These are phyloP conservation scores for Kuraishia ogatae DNA, from an alignment of 805 yeast species.

Conservation along the genomic window DNA sequence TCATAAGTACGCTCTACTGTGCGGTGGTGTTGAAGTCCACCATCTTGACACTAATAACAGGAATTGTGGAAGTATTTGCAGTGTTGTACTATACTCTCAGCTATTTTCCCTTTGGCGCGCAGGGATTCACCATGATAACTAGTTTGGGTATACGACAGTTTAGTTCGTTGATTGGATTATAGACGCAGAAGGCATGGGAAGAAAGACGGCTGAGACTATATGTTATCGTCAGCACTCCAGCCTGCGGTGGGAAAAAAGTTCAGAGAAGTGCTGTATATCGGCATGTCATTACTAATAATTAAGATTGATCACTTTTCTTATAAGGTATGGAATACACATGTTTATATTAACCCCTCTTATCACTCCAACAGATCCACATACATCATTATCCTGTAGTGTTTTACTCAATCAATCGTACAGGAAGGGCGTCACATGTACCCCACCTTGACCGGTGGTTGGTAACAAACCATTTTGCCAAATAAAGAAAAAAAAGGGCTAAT, in stretches of 20 bases:
- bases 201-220: too few species aligned
- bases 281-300: too few species aligned
- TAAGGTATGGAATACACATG: too few species aligned
- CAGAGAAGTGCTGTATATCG: too few species aligned
- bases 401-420: not conserved
- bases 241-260: too few species aligned
- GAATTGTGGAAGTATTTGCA: constrained; percentile 72
- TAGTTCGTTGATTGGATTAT: constrained; percentile 30
- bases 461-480: not conserved
- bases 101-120: constrained; percentile 94
- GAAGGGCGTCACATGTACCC: not conserved
- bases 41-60: constrained; percentile 65
- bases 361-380: too few species aligned
- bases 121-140: constrained; percentile 48
- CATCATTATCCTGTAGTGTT: not conserved
- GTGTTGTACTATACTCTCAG: constrained; percentile 86
- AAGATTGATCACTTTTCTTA: too few species aligned
- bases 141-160: constrained; percentile 27
- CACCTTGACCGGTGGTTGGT: not conserved
- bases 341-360: too few species aligned
- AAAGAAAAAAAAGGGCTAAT: too few species aligned
- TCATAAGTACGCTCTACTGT: constrained; percentile 68
- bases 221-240: too few species aligned
- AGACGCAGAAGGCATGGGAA: too few species aligned
- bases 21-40: constrained; percentile 67